Conservation (phyloP, 176 grass and related monocot species). For the Rhynchospora tenuis region DNA sequence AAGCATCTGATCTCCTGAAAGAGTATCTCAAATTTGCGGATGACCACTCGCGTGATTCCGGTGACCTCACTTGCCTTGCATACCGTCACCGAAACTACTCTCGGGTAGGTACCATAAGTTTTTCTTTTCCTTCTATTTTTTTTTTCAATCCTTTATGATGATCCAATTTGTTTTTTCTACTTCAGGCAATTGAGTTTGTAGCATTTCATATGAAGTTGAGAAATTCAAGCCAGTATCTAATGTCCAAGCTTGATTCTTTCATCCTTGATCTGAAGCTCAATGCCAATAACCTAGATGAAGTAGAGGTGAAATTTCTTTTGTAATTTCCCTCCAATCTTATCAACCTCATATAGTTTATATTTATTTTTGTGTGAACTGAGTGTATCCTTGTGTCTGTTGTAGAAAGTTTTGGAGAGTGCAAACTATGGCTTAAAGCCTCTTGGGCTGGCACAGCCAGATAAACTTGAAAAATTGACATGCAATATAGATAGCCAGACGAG, state of each 20-base stretch:
- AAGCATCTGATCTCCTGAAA: conserved; percentile 66
- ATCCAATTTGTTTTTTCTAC: conserved; percentile 15
- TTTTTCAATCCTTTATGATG: not conserved
- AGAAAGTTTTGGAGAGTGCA: conserved; percentile 58
- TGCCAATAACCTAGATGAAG: conserved; percentile 64
- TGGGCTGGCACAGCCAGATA: conserved; percentile 66
- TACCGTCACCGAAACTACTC: conserved; percentile 89
- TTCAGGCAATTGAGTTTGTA: conserved; percentile 93
- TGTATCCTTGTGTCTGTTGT: conserved; percentile 5
- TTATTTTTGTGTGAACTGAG: not conserved
- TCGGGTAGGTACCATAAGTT: conserved; percentile 38
- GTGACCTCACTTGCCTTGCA: conserved; percentile 86
- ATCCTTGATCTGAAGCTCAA: conserved; percentile 77
- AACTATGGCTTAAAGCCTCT: conserved; percentile 60
- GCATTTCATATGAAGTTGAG: conserved; percentile 73
- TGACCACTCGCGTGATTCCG: conserved; percentile 97
- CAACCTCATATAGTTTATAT: not conserved
- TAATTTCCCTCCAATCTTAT: not conserved
- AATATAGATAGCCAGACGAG: conserved; percentile 83
- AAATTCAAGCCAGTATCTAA: conserved; percentile 69
- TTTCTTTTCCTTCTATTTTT: not conserved
- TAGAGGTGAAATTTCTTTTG: conserved; percentile 51
- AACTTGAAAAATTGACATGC: conserved; percentile 55
- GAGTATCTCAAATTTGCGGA: conserved; percentile 97
- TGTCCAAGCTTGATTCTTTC: conserved; percentile 53